Conservation (phyloP, 1,284 basidiomycete genomes). For the Cutaneotrichosporon sp. region DNA sequence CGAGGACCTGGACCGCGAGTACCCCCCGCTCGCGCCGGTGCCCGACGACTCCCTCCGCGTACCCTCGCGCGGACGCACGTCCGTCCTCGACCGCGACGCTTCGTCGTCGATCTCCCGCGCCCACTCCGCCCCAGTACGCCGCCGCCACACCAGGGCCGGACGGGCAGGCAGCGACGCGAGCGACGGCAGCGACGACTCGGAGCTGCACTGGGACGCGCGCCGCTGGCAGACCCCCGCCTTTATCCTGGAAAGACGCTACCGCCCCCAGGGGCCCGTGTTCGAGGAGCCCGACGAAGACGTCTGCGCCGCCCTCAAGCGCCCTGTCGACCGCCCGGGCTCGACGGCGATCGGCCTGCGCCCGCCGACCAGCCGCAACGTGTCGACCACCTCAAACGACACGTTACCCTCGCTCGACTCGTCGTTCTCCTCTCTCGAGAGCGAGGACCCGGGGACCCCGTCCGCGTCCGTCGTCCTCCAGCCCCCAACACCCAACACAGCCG, state of each 20-base stretch:
- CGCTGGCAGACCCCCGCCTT: neutral
- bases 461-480: neutral
- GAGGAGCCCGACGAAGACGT: neutral
- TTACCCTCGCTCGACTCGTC: neutral
- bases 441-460: neutral
- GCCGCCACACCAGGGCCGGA: neutral
- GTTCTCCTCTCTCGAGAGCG: neutral
- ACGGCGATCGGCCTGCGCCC: neutral
- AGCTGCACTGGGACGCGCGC: neutral
- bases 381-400: neutral
- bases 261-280: neutral
- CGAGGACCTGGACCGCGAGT: neutral
- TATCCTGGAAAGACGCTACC: neutral
- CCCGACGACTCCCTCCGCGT: neutral
- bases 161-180: neutral
- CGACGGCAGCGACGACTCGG: neutral
- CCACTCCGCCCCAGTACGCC: neutral
- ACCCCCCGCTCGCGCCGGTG: neutral
- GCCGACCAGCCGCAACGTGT: neutral
- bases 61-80: neutral
- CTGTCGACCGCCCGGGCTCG: no score
- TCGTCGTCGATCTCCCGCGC: neutral
- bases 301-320: neutral
- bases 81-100: neutral
- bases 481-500: neutral